Evolutionary conservation across 345 rosid species (phyloP), one percentile per base, ranked within the genome.

Genomic region (Rhizophora mangle): DNA sequence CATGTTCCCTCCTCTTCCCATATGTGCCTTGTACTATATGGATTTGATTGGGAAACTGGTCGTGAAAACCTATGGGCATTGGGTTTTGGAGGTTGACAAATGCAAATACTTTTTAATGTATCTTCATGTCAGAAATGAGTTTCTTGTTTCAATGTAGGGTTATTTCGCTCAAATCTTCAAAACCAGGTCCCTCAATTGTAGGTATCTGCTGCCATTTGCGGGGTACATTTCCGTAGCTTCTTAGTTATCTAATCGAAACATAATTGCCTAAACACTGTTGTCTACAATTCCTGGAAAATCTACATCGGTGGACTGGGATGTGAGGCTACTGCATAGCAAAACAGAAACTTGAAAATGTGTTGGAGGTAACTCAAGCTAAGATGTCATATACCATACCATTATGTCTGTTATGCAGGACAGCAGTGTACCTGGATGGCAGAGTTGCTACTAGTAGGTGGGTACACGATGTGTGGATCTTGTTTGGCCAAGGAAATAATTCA

Each of bases 311-410:
- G 69, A 68, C 63, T 51, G 47, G 83, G 57, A 68, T 22, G 67
- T 64, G 60, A 64, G 18, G 18, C 49, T 43, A 43, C 49, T 20
- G 36, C 60, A 29, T 60, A 63, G 49, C 18, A 9, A 43, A 15
- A 46, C 47, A 30, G 29, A 69, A 69, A 66, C 70, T 46, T 52
- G 56, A 43, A 64, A 68, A 53, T 62, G 18, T 69, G 31, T 32
- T 74, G 72, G 69, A 81, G 81, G 81, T 81, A 81, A 81, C 72
- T 30, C 16, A 1, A 53, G 64, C 56, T 51, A 58, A 69, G 56
- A 67, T 69, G 46, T 49, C 19, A 61, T 27, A 15, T 76, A 60
- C 73, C 47, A 20, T 65, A 43, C 63, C 27, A 43, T 16, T 70
- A 69, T 76, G 51, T 61, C 36, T 30, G 62, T 30, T 70, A 27